Conservation (phyloP, 208 protist genomes). For the Endotrypanum monterogeii region DNA sequence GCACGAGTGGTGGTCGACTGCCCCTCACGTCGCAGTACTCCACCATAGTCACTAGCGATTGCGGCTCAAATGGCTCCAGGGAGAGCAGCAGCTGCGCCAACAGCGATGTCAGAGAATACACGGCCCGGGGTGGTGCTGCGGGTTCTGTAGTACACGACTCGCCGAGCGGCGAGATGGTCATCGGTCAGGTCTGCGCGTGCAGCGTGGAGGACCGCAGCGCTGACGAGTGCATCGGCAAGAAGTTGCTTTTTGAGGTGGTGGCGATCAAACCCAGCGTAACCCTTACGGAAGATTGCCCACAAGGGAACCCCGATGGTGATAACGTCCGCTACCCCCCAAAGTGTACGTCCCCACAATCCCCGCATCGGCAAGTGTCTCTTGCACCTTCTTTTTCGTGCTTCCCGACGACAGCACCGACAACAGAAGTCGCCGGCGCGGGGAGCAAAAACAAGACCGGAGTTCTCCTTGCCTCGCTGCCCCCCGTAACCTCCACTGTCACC, state of each 20-base stretch:
- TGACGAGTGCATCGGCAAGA: neutral
- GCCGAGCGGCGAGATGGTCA: neutral
- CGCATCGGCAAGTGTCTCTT: constrained; percentile 8
- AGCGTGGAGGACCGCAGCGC: neutral
- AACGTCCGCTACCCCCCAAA: neutral
- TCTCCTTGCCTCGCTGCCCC: neutral
- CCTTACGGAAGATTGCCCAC: neutral
- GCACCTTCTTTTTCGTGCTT: neutral
- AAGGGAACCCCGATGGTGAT: neutral
- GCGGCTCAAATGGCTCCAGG: neutral
- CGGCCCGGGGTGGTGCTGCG: neutral
- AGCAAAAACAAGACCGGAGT: neutral
- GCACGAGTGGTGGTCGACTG: neutral
- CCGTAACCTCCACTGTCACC: neutral
- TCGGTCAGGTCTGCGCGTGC: neutral
- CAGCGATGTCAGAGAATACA: neutral
- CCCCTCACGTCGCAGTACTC: neutral
- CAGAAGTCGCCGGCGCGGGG: neutral
- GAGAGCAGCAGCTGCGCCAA: neutral
- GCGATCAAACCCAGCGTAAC: neutral
- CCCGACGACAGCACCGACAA: neutral
- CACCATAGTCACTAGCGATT: neutral
- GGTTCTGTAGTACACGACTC: neutral
- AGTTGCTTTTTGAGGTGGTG: neutral
- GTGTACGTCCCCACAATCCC: neutral